These are phyloP conservation scores for Rhododendron williamsianum DNA, from an alignment of 148 eudicot genomes.

Conservation along the genomic window DNA sequence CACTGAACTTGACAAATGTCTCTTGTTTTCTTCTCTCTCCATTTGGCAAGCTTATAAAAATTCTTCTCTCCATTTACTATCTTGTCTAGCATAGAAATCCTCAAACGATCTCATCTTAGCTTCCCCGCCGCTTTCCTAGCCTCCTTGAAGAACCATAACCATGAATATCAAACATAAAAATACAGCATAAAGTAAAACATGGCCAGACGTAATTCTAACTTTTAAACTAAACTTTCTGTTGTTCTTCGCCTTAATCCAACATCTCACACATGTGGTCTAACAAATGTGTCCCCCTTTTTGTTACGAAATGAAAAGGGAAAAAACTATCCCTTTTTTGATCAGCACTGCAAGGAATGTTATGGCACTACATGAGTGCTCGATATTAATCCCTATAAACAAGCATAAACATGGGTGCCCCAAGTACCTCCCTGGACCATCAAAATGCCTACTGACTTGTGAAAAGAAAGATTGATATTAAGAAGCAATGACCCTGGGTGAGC, in stretches of 20 bases:
- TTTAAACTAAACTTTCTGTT: not conserved
- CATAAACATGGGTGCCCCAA: not conserved
- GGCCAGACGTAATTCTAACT: not conserved
- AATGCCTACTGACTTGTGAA: not conserved
- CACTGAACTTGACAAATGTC: not conserved
- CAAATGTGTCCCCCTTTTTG: not conserved
- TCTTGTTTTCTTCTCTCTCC: not conserved
- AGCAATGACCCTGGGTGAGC: not conserved
- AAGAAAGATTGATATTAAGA: not conserved
- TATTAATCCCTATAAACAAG: not conserved
- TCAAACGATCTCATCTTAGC: not conserved
- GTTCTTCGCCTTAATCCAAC: not conserved
- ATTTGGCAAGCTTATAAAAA: not conserved
- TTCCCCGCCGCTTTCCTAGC: not conserved
- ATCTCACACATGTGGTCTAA: not conserved
- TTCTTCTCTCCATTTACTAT: not conserved
- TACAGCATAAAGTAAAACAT: not conserved
- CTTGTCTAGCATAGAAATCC: not conserved
- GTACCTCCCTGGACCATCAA: not conserved
- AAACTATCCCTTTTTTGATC: not conserved
- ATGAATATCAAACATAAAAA: not conserved
- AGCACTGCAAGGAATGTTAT: not conserved
- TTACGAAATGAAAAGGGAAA: not conserved
- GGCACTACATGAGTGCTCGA: not conserved
- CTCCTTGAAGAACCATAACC: not conserved